Conservation (phyloP, 2,329 filamentous ascomycete genomes). For the Ophiobolus disseminans region DNA sequence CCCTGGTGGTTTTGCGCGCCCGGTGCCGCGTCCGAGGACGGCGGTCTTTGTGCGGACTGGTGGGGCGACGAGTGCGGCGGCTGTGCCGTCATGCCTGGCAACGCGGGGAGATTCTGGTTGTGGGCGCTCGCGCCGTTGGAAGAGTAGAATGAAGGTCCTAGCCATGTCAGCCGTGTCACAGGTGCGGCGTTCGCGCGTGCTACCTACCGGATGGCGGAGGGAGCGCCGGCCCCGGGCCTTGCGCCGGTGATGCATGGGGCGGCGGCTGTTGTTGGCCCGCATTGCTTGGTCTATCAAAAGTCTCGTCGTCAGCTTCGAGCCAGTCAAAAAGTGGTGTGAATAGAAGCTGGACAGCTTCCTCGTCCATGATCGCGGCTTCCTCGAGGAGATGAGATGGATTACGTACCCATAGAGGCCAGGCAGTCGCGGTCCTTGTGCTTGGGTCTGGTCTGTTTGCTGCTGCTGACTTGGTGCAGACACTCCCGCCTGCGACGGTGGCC, state of each 20-base stretch:
- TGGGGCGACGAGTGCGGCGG: slow-evolving; percentile 53
- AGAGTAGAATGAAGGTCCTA: slow-evolving; percentile 50
- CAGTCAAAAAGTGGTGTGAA: slow-evolving; percentile 17
- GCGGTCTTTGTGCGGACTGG: slow-evolving; percentile 44
- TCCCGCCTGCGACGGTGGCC: slow-evolving; percentile 54
- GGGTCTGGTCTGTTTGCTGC: slow-evolving; percentile 46
- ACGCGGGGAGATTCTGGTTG: slow-evolving; percentile 54
- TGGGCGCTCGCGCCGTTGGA: slow-evolving; percentile 45
- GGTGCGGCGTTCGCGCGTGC: slow-evolving; percentile 12
- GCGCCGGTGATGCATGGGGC: slow-evolving; percentile 45
- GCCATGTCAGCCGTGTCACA: slow-evolving; percentile 22
- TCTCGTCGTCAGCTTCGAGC: slow-evolving; percentile 24
- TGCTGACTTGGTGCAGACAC: slow-evolving; percentile 55
- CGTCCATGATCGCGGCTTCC: slow-evolving; percentile 21
- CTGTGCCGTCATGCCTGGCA: slow-evolving; percentile 54
- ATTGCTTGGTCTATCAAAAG: slow-evolving; percentile 37
- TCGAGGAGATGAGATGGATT: slow-evolving; percentile 6
- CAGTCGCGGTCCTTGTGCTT: slow-evolving; percentile 42
- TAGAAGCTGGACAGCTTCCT: slow-evolving; percentile 19
- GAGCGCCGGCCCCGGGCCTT: slow-evolving; percentile 46
- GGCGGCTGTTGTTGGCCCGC: slow-evolving; percentile 41
- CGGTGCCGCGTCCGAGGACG: slow-evolving; percentile 46
- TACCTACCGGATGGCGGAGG: slow-evolving; percentile 50
- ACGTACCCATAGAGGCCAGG: slow-evolving; percentile 48
- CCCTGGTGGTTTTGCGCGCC: slow-evolving; percentile 42